These are phyloP conservation scores for Cutaneotrichosporon arboriforme DNA, from an alignment of 1,284 basidiomycete genomes.

Conservation along the genomic window DNA sequence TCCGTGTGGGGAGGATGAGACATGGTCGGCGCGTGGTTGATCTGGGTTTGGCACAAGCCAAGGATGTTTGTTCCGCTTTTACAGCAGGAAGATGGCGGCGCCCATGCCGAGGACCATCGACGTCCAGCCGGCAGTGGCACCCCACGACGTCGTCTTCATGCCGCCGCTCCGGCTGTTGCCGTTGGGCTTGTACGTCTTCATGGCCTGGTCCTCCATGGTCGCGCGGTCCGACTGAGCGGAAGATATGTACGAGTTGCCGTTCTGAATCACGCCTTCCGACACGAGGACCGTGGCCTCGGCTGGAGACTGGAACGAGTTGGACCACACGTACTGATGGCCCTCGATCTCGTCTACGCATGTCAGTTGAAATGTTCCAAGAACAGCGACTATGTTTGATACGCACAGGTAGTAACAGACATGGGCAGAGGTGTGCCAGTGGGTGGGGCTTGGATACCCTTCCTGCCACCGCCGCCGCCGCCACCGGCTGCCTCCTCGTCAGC, in stretches of 20 bases:
- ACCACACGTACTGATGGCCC: slow-evolving; percentile 35
- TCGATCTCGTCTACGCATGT: slow-evolving; percentile 6
- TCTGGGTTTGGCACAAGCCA: no score
- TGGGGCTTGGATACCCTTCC: slow-evolving; percentile 3
- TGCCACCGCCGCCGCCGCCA: not conserved
- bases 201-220: not conserved
- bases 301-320: slow-evolving; percentile 28
- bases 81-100: not conserved
- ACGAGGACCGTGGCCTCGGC: slow-evolving; percentile 29
- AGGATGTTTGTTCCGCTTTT: no score
- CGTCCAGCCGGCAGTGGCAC: not conserved
- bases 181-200: not conserved
- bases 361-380: not conserved
- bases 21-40: no score
- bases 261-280: slow-evolving; percentile 30
- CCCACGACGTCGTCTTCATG: not conserved
- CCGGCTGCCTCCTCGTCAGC: slow-evolving; percentile 6
- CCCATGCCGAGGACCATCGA: slow-evolving; percentile 1
- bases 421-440: slow-evolving; percentile 9
- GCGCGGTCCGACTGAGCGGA: slow-evolving; percentile 2
- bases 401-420: slow-evolving; percentile 14
- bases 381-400: not conserved
- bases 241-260: slow-evolving; percentile 27
- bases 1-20: no score
- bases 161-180: not conserved